Evolutionary conservation across 345 rosid species (phyloP).

Genomic region (Dipteronia dyeriana): DNA sequence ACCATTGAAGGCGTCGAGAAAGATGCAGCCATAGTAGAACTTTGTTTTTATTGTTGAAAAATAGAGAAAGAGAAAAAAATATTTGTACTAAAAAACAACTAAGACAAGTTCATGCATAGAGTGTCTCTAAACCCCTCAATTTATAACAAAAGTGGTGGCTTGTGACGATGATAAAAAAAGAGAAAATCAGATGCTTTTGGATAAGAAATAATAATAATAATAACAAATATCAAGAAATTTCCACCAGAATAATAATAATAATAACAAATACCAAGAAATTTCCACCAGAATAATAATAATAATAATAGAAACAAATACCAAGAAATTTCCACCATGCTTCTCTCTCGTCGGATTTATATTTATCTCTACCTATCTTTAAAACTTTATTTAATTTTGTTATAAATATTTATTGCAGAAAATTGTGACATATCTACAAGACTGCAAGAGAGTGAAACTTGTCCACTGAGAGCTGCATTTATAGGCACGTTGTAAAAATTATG

Average conservation of each 20-base stretch:
- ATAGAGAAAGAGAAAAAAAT: neutral
- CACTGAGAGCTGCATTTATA: constrained; percentile 29
- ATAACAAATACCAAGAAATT: constrained; percentile 30
- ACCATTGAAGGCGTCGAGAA: constrained; percentile 93
- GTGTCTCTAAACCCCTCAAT: constrained; percentile 29
- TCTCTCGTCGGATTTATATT: constrained; percentile 1
- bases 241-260: too few species aligned
- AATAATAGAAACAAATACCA: constrained; percentile 22
- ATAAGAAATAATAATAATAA: constrained; percentile 18
- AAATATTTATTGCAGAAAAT: neutral
- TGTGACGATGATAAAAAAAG: constrained; percentile 3
- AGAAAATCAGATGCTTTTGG: constrained; percentile 1
- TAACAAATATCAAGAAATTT: constrained; percentile 28
- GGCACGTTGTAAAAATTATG: constrained; percentile 38
- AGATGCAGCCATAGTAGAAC: constrained; percentile 89
- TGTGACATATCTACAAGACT: constrained; percentile 13
- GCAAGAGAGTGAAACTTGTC: constrained; percentile 37
- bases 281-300: too few species aligned
- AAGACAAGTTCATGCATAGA: constrained; percentile 39
- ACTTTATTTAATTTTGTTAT: neutral
- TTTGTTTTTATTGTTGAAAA: neutral
- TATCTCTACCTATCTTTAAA: constrained; percentile 6
- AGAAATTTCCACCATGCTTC: constrained; percentile 18
- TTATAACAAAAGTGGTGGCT: constrained; percentile 33
- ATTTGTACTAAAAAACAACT: constrained; percentile 4